Conservation (phyloP, 345 rosid species). For the Salix purpurea region DNA sequence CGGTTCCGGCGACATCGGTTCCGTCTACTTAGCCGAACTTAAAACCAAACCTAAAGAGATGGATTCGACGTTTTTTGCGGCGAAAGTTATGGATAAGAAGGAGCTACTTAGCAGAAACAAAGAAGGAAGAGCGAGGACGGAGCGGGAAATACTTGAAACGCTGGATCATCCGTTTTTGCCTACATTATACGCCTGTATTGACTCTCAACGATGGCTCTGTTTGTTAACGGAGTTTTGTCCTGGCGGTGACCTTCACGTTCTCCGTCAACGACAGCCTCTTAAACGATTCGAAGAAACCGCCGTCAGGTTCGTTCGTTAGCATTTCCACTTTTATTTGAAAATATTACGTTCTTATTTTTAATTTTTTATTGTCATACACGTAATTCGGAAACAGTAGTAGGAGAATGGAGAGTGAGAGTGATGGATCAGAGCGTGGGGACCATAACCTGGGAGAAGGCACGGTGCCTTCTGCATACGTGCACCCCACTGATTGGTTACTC, state of each 20-base stretch:
- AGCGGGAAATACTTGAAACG: constrained; percentile 71
- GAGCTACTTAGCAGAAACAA: constrained; percentile 76
- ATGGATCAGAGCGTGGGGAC: constrained; percentile 37
- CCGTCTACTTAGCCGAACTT: constrained; percentile 74
- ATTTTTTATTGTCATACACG: background rate
- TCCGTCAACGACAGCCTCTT: constrained; percentile 73
- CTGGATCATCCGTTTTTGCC: constrained; percentile 92
- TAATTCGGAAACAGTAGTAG: background rate
- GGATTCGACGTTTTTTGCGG: constrained; percentile 39
- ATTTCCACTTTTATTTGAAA: background rate
- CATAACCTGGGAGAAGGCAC: constrained; percentile 19
- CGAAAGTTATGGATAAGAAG: constrained; percentile 89
- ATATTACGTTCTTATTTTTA: background rate
- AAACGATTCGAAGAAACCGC: constrained; percentile 82
- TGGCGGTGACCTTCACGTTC: constrained; percentile 98
- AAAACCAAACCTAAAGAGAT: constrained; percentile 25
- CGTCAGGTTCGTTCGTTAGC: constrained; percentile 54
- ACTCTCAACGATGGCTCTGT: constrained; percentile 78
- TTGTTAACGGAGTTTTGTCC: constrained; percentile 86
- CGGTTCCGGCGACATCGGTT: constrained; percentile 93
- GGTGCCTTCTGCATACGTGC: constrained; percentile 26
- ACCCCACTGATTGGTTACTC: constrained; percentile 17
- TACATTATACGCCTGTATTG: constrained; percentile 63
- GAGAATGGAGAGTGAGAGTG: constrained; percentile 13
- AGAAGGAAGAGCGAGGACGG: constrained; percentile 81